Base-by-base conservation (phyloP, 31 red algal genomes). In the Odonthalia washingtoniensis region DNA sequence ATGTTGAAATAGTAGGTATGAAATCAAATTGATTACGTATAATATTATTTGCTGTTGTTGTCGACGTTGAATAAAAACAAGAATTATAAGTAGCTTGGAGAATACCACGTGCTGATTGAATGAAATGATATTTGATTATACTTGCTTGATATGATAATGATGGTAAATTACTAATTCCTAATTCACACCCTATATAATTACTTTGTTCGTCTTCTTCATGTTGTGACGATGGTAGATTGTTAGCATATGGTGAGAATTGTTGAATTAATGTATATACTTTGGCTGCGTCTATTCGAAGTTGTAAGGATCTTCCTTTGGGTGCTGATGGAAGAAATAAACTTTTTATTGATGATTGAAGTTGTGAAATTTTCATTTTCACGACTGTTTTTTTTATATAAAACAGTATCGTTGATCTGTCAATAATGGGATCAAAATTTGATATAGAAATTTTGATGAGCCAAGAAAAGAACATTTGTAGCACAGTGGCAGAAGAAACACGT, bases 21-120 rank as follows among this genome's bases (percentile, higher is more conserved):
- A 80, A 92, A 5, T 74, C 79, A 27, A 91, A 16, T 14, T 9
- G 12, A 57, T 57, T 21, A 21, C 21, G 49, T 14, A 57, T 14
- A 57, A 14, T 9, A 14, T 57, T 57, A 9, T 57, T 57, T 57
- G 49, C 12, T 21, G 49, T 14, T 21, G 21, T 21, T 14, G 49
- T 57, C 49, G 49, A 9, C 49, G 21, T 9, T n/a, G n/a, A n/a
- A n/a, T n/a, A n/a, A n/a, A n/a, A n/a, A n/a, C n/a, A n/a, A 9
- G 49, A 57, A 14, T 57, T 21, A 9, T 14, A 57, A 21, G 49
- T 57, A 14, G 21, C 49, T 14, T 21, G 49, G 9, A 57, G 21
- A 21, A 57, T 57, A 9, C 21, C 12, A 14, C 49, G 9, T 9
- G 49, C 21, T 21, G 49, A 57, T 14, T 14, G 49, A 9, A 57